Conservation (phyloP, 2,329 filamentous ascomycete species). For the Sphaerulina populicola region DNA sequence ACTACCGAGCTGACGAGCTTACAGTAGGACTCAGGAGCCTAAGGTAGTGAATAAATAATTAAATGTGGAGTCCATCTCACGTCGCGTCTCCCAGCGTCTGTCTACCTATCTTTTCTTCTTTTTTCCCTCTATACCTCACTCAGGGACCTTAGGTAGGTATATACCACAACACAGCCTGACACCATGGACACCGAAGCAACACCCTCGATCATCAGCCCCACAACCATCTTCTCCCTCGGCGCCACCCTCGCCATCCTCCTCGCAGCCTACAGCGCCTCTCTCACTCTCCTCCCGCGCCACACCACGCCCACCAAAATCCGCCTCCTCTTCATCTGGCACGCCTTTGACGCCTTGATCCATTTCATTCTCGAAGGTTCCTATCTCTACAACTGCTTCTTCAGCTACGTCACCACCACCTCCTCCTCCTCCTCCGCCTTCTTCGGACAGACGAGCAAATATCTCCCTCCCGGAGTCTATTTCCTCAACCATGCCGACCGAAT, state of each 20-base stretch:
- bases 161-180: background rate
- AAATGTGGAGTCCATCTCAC: background rate
- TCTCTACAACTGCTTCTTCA: conserved; percentile 90
- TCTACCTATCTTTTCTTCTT: no score
- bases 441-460: conserved; percentile 30
- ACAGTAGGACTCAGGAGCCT: no score
- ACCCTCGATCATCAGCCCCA: conserved; percentile 36
- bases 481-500: conserved; percentile 30
- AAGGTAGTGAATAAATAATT: no score
- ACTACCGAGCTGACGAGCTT: no score
- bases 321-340: conserved; percentile 86
- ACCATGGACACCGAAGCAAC: conserved; percentile 3
- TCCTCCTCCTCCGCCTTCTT: no score
- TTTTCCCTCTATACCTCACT: no score
- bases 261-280: conserved; percentile 45
- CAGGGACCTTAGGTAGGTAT: no score
- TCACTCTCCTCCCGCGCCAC: conserved; percentile 45
- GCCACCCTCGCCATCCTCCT: conserved; percentile 48
- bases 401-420: no score
- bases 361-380: conserved; percentile 84
- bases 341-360: conserved; percentile 87
- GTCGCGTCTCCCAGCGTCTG: background rate
- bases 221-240: conserved; percentile 49
- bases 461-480: conserved; percentile 32
- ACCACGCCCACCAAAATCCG: conserved; percentile 50